These are phyloP conservation scores for Petunia axillaris DNA, from an alignment of 257 asterid genomes.

Conservation along the genomic window DNA sequence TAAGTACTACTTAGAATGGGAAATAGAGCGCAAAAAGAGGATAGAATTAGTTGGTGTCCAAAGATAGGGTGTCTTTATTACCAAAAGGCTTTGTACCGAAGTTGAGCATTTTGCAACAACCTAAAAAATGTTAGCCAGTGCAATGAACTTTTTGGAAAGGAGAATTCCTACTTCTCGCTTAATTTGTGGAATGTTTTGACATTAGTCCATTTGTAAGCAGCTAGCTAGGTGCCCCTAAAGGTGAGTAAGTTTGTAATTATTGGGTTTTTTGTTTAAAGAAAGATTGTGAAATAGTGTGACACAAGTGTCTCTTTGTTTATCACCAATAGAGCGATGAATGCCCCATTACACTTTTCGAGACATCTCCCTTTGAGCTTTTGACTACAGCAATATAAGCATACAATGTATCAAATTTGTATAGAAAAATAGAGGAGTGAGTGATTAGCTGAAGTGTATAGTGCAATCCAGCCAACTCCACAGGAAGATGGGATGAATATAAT, in stretches of 20 bases:
- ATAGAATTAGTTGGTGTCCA: background rate
- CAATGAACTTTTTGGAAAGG: slow-evolving; percentile 1
- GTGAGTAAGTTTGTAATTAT: background rate
- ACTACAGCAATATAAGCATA: background rate
- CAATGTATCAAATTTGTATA: background rate
- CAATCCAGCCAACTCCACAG: slow-evolving; percentile 10
- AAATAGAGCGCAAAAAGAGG: background rate
- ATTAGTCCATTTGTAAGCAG: background rate
- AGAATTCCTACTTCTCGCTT: background rate
- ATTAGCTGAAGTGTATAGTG: background rate
- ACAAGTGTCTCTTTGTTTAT: background rate
- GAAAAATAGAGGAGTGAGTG: background rate
- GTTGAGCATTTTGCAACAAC: background rate
- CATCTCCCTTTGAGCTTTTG: background rate
- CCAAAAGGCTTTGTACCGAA: background rate
- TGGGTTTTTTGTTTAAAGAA: background rate
- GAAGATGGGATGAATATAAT: background rate
- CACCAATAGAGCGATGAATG: background rate
- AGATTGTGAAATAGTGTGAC: background rate
- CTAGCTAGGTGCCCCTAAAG: background rate
- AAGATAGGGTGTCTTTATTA: background rate
- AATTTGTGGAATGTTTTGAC: background rate
- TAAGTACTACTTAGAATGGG: background rate
- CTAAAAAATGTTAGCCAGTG: background rate
- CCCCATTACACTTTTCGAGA: background rate